Evolutionary conservation across 2,329 filamentous ascomycete species (phyloP).

Genomic region (Talaromyces sp.): DNA sequence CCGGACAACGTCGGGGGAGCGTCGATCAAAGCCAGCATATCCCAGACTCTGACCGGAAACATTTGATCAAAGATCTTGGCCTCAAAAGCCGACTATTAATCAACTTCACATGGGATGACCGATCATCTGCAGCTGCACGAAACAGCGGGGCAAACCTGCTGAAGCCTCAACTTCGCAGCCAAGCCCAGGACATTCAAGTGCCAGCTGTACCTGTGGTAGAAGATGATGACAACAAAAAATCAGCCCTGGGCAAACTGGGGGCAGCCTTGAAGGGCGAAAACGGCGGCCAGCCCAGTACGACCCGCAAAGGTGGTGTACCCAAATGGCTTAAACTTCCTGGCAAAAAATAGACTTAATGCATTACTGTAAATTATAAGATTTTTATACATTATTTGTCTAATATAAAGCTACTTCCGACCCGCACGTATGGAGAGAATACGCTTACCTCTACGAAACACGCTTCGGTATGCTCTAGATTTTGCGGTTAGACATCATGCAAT

Average conservation of each 20-base stretch:
- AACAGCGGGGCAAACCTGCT: constrained; percentile 51
- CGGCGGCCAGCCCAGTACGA: constrained; percentile 24
- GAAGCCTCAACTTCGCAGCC: constrained; percentile 53
- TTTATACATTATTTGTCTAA: no score
- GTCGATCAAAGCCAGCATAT: constrained; percentile 20
- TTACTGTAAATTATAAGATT: neutral
- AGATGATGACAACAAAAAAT: constrained; percentile 32
- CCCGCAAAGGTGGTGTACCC: constrained; percentile 44
- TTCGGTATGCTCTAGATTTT: no score
- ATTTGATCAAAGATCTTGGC: constrained; percentile 66
- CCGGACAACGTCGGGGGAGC: constrained; percentile 3
- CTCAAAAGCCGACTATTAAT: constrained; percentile 67
- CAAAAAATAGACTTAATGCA: constrained; percentile 56
- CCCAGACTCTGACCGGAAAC: constrained; percentile 40
- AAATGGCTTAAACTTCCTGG: constrained; percentile 69
- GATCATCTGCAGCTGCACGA: constrained; percentile 52
- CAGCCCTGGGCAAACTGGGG: constrained; percentile 9
- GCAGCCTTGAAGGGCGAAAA: constrained; percentile 24
- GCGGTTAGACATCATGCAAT: no score
- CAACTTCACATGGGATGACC: constrained; percentile 68
- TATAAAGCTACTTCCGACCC: no score
- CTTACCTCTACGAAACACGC: no score
- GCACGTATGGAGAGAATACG: no score
- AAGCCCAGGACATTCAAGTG: constrained; percentile 63
- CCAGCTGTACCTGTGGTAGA: constrained; percentile 48